phyloP scores from a whole-genome alignment of 1,284 basidiomycete genomes.

The Sutorius eximius region DNA sequence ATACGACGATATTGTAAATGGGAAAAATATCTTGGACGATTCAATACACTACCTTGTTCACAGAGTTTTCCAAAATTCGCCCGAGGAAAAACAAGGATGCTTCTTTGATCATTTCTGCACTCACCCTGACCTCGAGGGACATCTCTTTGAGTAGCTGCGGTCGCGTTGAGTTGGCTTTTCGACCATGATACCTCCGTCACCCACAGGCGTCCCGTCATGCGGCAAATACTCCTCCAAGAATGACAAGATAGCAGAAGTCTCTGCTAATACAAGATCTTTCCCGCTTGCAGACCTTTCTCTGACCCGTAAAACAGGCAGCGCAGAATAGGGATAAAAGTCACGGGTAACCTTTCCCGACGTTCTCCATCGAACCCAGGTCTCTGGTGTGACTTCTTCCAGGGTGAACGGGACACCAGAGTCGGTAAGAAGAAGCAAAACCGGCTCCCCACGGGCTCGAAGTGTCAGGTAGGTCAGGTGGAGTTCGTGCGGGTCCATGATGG shows the following conservation, averaged over 20 bases:
- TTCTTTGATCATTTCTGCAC: constrained; percentile 26
- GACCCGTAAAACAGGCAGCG: constrained; percentile 27
- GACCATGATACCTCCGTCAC: background rate
- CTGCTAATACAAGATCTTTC: constrained; percentile 22
- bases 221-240: constrained; percentile 24
- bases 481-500: constrained; percentile 15
- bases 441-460: constrained; percentile 28
- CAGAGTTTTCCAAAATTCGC: constrained; percentile 3
- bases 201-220: constrained; percentile 13
- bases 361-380: constrained; percentile 19
- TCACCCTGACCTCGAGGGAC: constrained; percentile 19
- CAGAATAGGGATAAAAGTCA: constrained; percentile 25
- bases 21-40: background rate
- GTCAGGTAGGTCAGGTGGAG: constrained; percentile 24
- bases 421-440: constrained; percentile 25
- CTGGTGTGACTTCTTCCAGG: constrained; percentile 15
- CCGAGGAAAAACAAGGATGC: constrained; percentile 28
- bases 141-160: constrained; percentile 19
- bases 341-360: constrained; percentile 15
- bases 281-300: constrained; percentile 9
- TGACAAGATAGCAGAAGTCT: constrained; percentile 28
- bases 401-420: constrained; percentile 26
- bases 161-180: constrained; percentile 4
- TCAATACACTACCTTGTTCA: constrained; percentile 13
- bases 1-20: background rate